These are phyloP conservation scores for Penicillium pulvis DNA, from an alignment of 495 filamentous ascomycete species.

Conservation along the genomic window DNA sequence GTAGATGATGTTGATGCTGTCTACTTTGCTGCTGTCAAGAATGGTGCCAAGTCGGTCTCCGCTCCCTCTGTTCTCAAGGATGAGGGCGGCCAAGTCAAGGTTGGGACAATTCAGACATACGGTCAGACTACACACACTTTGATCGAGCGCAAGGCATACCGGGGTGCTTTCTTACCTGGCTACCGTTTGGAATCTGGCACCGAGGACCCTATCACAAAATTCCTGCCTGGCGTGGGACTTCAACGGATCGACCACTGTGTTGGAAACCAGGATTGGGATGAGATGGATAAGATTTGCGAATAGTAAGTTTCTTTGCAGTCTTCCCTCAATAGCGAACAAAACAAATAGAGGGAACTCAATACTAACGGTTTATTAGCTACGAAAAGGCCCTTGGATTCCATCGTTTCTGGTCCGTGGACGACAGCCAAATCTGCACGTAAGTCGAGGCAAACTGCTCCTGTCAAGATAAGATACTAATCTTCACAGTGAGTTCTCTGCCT, in stretches of 20 bases:
- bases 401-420: constrained; percentile 93
- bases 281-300: constrained; percentile 81
- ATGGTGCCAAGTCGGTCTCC: constrained; percentile 67
- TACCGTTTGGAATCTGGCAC: constrained; percentile 54
- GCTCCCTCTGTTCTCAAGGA: constrained; percentile 50
- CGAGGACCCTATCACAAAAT: constrained; percentile 50
- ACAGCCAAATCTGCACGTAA: constrained; percentile 77
- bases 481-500: constrained; percentile 71
- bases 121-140: constrained; percentile 92
- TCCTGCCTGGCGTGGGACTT: constrained; percentile 63
- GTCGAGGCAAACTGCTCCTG: too few species aligned
- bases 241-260: constrained; percentile 88
- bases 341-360: background rate
- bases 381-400: constrained; percentile 88
- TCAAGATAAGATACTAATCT: too few species aligned
- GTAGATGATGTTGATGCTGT: constrained; percentile 81
- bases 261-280: constrained; percentile 88
- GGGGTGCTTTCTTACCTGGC: constrained; percentile 78
- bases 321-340: too few species aligned
- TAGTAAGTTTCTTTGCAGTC: constrained; percentile 48
- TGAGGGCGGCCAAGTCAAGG: constrained; percentile 57
- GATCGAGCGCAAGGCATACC: constrained; percentile 66
- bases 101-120: constrained; percentile 81
- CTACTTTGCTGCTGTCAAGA: constrained; percentile 66
- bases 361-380: constrained; percentile 56